phyloP scores from a whole-genome alignment of 164 flowering plant genomes.

The Umbilicus rupestris region DNA sequence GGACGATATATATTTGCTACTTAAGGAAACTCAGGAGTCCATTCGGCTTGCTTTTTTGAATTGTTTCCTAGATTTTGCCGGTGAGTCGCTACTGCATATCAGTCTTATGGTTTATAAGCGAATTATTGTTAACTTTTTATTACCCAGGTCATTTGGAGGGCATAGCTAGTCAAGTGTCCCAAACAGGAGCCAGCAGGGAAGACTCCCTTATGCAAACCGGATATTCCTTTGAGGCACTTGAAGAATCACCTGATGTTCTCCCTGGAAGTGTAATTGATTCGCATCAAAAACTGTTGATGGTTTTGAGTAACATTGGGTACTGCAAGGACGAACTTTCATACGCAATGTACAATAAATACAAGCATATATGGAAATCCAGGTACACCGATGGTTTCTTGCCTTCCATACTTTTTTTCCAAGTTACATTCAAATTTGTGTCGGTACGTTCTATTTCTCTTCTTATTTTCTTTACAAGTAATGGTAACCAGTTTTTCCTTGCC shows the following conservation, averaged over 20 bases:
- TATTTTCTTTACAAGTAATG: not conserved
- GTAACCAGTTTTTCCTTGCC: constrained; percentile 3
- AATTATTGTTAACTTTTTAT: constrained; percentile 13
- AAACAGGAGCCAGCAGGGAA: constrained; percentile 41
- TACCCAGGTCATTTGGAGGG: constrained; percentile 71
- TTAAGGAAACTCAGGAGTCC: constrained; percentile 87
- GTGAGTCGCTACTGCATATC: constrained; percentile 24
- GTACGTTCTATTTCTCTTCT: not conserved
- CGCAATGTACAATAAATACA: constrained; percentile 78
- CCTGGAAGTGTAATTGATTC: constrained; percentile 63
- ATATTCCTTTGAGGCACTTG: constrained; percentile 32
- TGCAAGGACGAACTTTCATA: constrained; percentile 88
- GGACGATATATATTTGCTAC: constrained; percentile 56
- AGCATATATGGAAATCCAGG: constrained; percentile 45
- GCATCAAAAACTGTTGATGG: constrained; percentile 64
- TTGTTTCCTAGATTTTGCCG: constrained; percentile 89
- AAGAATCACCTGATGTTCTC: constrained; percentile 33
- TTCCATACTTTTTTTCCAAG: not conserved
- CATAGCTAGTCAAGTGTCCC: constrained; percentile 55
- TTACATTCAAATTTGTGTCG: not conserved
- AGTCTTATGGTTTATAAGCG: not conserved
- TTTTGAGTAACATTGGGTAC: constrained; percentile 89
- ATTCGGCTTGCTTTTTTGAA: constrained; percentile 79
- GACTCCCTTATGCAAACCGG: constrained; percentile 49
- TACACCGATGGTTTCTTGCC: not conserved